These are phyloP conservation scores for Ulota crispa DNA, from an alignment of 225 moss, liverwort and hornwort genomes.

Conservation along the genomic window DNA sequence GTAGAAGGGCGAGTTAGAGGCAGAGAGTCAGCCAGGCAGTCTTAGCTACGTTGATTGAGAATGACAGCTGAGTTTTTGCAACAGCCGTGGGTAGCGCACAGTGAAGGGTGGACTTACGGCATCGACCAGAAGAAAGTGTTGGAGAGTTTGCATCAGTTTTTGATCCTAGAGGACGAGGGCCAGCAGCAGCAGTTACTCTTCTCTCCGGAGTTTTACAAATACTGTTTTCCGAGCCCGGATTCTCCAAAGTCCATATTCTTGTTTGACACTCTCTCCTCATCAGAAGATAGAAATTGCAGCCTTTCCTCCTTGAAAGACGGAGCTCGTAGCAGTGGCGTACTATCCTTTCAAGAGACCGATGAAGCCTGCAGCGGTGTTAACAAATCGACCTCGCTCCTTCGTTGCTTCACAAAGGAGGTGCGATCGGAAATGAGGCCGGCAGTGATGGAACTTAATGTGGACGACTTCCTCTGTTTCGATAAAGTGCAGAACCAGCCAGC, in stretches of 20 bases:
- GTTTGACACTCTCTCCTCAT: conserved; percentile 10
- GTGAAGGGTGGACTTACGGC: conserved; percentile 21
- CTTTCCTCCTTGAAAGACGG: conserved; percentile 23
- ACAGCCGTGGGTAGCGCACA: conserved; percentile 32
- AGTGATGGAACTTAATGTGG: conserved; percentile 32
- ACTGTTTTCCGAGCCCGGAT: neutral
- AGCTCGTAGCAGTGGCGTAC: conserved; percentile 11
- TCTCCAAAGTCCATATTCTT: conserved; percentile 27
- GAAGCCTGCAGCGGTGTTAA: conserved; percentile 22
- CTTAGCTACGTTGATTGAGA: conserved; percentile 26
- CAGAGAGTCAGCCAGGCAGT: neutral
- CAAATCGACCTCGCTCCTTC: conserved; percentile 24
- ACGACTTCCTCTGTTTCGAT: conserved; percentile 50
- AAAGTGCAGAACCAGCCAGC: conserved; percentile 35
- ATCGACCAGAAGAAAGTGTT: conserved; percentile 26
- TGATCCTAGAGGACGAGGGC: conserved; percentile 22
- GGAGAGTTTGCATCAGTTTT: conserved; percentile 31
- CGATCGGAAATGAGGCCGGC: conserved; percentile 27
- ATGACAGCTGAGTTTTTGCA: conserved; percentile 33
- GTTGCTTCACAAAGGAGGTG: conserved; percentile 20
- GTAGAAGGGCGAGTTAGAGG: conserved; percentile 6
- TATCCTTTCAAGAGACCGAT: conserved; percentile 20
- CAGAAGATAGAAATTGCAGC: conserved; percentile 19
- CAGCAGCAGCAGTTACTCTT: conserved; percentile 23
- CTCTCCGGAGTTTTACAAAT: conserved; percentile 17